Conservation (phyloP, 2,329 filamentous ascomycete genomes). For the Ophiostoma angusticollis region DNA sequence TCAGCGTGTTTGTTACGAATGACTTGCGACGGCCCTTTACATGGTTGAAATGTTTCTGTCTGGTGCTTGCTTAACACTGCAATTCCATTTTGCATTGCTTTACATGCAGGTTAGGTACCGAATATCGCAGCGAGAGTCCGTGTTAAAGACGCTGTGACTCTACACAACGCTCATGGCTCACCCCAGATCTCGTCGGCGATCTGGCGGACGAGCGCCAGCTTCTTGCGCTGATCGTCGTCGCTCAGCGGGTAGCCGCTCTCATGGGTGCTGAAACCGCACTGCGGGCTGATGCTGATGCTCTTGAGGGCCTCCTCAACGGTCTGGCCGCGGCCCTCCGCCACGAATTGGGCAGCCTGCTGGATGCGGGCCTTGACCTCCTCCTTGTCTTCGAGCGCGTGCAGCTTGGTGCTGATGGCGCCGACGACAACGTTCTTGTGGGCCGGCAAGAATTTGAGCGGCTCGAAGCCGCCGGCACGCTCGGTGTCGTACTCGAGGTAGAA, state of each 20-base stretch:
- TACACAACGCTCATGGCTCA: conserved; percentile 18
- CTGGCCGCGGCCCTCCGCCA: conserved; percentile 49
- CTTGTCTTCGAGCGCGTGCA: conserved; percentile 25
- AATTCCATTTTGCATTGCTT: too few relatives aligned
- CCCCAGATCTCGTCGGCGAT: conserved; percentile 55
- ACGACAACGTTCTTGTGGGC: conserved; percentile 48
- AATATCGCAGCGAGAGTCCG: too few relatives aligned
- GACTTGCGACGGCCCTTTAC: too few relatives aligned
- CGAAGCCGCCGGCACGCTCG: conserved; percentile 46
- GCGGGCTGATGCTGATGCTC: conserved; percentile 53
- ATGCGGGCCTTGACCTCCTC: conserved; percentile 42
- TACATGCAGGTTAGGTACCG: too few relatives aligned
- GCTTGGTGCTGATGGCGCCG: conserved; percentile 33
- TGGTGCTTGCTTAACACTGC: too few relatives aligned
- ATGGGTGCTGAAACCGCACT: conserved; percentile 57
- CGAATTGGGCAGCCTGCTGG: conserved; percentile 46
- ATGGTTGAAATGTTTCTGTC: too few relatives aligned
- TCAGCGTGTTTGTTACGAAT: too few relatives aligned
- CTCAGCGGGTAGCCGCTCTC: conserved; percentile 58
- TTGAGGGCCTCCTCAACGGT: conserved; percentile 50
- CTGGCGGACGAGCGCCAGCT: conserved; percentile 53
- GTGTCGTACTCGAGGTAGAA: conserved; percentile 35
- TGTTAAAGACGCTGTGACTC: too few relatives aligned
- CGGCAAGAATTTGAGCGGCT: conserved; percentile 47
- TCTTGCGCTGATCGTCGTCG: conserved; percentile 56